phyloP scores from a whole-genome alignment of 2,329 filamentous ascomycete genomes.

The Trichoderma cornu-damae region DNA sequence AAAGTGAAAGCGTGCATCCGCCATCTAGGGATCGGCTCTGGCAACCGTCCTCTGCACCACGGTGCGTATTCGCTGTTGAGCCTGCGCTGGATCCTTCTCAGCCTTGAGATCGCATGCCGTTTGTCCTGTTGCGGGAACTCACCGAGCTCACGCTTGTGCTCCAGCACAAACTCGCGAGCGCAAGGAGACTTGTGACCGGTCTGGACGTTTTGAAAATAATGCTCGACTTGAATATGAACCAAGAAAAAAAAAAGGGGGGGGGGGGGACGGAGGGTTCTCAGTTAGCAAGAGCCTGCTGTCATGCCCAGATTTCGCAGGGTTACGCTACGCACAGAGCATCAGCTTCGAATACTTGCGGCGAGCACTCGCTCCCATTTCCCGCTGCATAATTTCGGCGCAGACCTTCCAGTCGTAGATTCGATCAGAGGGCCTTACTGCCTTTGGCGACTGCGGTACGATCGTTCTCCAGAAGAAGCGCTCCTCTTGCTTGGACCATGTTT shows the following conservation, averaged over 20 bases:
- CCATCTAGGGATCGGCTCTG: background rate
- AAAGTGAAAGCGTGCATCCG: background rate
- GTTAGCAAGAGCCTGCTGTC: background rate
- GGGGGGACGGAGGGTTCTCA: no score
- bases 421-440: slow-evolving; percentile 25
- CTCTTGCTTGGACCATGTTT: slow-evolving; percentile 45
- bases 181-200: slow-evolving; percentile 35
- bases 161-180: slow-evolving; percentile 32
- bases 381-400: slow-evolving; percentile 37
- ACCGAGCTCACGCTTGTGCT: slow-evolving; percentile 30
- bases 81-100: background rate
- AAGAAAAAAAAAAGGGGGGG: no score
- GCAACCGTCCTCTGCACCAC: background rate
- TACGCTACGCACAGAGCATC: slow-evolving; percentile 37
- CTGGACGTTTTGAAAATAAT: slow-evolving; percentile 43
- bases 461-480: slow-evolving; percentile 46
- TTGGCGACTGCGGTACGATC: slow-evolving; percentile 36
- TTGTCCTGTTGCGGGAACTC: slow-evolving; percentile 10
- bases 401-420: slow-evolving; percentile 33
- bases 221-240: slow-evolving; percentile 38
- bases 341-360: slow-evolving; percentile 38
- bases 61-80: background rate
- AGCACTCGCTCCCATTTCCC: slow-evolving; percentile 30
- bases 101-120: background rate
- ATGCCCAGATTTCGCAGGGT: no score